Evolutionary conservation across 2,329 filamentous ascomycete species (phyloP).

Genomic region (Calycina herbarum): DNA sequence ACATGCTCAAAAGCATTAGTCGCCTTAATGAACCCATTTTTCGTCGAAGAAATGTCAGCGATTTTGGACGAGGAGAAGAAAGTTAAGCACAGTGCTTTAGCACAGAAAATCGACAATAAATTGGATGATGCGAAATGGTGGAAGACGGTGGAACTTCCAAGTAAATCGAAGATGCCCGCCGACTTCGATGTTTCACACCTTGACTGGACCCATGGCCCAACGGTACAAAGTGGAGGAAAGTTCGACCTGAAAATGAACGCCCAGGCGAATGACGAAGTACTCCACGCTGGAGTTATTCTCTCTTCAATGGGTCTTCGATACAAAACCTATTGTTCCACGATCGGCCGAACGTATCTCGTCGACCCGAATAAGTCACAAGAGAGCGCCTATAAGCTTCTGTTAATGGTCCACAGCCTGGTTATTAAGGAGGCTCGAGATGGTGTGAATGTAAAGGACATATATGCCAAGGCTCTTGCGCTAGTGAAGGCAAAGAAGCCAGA

Average conservation of each 20-base stretch:
- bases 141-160: constrained; percentile 71
- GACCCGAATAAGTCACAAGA: constrained; percentile 97
- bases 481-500: constrained; percentile 92
- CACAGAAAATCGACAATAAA: constrained; percentile 86
- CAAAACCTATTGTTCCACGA: constrained; percentile 90
- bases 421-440: constrained; percentile 90
- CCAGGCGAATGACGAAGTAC: constrained; percentile 75
- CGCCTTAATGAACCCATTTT: constrained; percentile 92
- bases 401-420: constrained; percentile 82
- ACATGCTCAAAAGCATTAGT: constrained; percentile 93
- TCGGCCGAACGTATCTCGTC: constrained; percentile 92
- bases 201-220: constrained; percentile 89
- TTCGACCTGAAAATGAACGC: constrained; percentile 84
- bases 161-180: constrained; percentile 72
- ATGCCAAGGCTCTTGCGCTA: constrained; percentile 77
- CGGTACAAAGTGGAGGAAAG: constrained; percentile 92
- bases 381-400: constrained; percentile 85
- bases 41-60: constrained; percentile 96
- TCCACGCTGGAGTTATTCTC: constrained; percentile 92
- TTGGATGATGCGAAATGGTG: constrained; percentile 95
- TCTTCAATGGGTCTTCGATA: constrained; percentile 90
- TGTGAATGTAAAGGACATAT: constrained; percentile 83
- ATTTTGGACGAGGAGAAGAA: constrained; percentile 97
- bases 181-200: constrained; percentile 88
- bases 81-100: constrained; percentile 82